Percentiles rank a stretch among this genome's conserved stretches.
Evolutionary conservation across 495 filamentous ascomycete species (phyloP).

Genomic region (Trichoderma gamsii): DNA sequence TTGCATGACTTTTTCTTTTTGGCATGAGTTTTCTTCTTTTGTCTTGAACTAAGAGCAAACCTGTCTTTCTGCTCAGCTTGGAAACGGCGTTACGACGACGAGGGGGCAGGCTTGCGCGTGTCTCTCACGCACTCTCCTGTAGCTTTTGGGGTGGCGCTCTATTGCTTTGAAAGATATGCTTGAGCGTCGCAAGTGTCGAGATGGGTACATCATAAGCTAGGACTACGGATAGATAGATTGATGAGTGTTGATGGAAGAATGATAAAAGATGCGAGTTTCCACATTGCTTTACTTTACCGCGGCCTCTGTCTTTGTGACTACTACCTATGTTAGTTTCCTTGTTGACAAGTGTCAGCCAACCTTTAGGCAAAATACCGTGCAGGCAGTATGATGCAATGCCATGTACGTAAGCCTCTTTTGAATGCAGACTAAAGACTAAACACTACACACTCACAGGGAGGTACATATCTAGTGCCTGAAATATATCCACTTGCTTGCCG

Average conservation of each 20-base stretch:
- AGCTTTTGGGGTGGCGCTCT: not conserved
- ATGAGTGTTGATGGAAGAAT: constrained; percentile 4
- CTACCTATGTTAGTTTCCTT: not conserved
- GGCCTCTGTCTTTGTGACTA: not conserved
- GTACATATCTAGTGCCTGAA: not conserved
- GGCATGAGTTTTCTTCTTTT: not conserved
- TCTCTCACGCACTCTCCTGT: not conserved
- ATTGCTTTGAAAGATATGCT: not conserved
- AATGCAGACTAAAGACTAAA: too few relatives aligned
- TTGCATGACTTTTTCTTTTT: constrained; percentile 7
- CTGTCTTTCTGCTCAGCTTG: not conserved
- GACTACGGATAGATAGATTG: not conserved
- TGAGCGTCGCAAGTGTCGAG: not conserved
- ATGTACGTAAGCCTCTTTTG: not conserved
- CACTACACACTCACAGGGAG: not conserved
- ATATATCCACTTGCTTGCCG: too few relatives aligned
- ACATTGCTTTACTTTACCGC: not conserved
- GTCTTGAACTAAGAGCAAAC: constrained; percentile 4
- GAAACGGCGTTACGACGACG: not conserved
- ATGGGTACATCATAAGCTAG: not conserved
- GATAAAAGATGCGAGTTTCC: not conserved
- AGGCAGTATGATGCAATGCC: not conserved
- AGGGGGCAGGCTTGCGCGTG: not conserved
- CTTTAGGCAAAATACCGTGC: not conserved
- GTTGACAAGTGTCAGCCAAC: not conserved